Conservation (phyloP, 2,329 filamentous ascomycete species). For the Dactylella cylindrospora region DNA sequence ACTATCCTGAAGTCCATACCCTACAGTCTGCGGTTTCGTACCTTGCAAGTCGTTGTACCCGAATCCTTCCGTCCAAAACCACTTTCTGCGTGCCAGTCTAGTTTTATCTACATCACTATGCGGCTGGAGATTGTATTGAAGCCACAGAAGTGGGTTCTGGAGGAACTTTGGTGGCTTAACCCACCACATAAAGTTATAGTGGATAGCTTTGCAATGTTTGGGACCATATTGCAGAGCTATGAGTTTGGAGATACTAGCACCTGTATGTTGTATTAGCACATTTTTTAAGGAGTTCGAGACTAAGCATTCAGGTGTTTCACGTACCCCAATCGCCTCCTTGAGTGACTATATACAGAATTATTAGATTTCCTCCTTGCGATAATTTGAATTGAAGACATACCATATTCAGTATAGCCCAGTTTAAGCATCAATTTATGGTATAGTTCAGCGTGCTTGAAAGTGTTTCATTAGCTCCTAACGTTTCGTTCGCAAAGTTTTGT, state of each 20-base stretch:
- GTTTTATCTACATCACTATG: conserved; percentile 39
- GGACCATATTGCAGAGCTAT: conserved; percentile 36
- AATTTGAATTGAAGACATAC: conserved; percentile 38
- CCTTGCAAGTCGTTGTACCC: conserved; percentile 49
- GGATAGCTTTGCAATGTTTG: conserved; percentile 46
- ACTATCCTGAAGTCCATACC: conserved; percentile 50
- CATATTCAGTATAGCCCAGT: conserved; percentile 53
- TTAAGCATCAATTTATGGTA: conserved; percentile 54
- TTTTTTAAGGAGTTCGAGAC: conserved; percentile 34
- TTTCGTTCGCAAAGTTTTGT: too few species aligned
- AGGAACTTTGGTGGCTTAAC: conserved; percentile 28
- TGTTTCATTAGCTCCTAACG: too few species aligned
- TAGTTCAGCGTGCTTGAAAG: conserved; percentile 49
- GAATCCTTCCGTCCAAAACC: conserved; percentile 41
- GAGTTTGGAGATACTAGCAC: conserved; percentile 29
- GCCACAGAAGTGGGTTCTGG: conserved; percentile 35
- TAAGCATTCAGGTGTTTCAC: conserved; percentile 44
- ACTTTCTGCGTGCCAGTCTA: conserved; percentile 8
- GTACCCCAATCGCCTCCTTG: conserved; percentile 51
- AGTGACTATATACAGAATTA: conserved; percentile 38
- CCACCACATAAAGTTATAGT: conserved; percentile 50
- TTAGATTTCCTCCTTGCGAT: conserved; percentile 40
- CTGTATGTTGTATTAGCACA: conserved; percentile 34
- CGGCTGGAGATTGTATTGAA: conserved; percentile 39
- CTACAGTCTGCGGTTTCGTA: conserved; percentile 49